Base-by-base conservation (phyloP, 2,329 filamentous ascomycete genomes). In the Rosellinia necatrix region DNA sequence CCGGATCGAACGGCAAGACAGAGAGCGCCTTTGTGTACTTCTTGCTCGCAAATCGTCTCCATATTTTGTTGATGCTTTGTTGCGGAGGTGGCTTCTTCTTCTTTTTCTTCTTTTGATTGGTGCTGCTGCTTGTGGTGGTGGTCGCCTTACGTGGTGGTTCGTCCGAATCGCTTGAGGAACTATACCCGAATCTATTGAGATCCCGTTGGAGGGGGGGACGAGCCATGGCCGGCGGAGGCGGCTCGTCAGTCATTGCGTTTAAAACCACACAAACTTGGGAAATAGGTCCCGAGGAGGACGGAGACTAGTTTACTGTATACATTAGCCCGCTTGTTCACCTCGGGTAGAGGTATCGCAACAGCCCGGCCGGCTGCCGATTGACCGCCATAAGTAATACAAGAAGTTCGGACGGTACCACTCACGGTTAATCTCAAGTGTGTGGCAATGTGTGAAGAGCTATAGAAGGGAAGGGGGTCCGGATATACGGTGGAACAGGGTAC, bases 1-100 rank as follows among this genome's bases (percentile, higher is more conserved):
- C 84, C 13, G 85, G 78, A 51, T 87, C 83, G 68, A 86, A 86
- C 1, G 87, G 86, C 1, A 90, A 75, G 34, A 90, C 80, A 3
- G 82, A 78, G 30, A 87, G 81, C 3, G 86, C 85, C 71, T 86
- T 88, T 67, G 81, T 83, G 65, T 87, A 88, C 57, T 83, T 81
- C 64, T 82, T 79, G 12, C 78, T 79, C n/a, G 76, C 74, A 64
- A 86, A 86, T 21, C 76, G 78, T 66, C 80, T 80, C 87, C 87
- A 90, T 59, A 87, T 84, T 55, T 81, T 80, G 68, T 89, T 84
- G 69, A 90, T 87, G 57, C 79, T 80, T 65, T 84, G 79, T 68
- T 90, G 87, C 0, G 87, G 86, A 2, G 81, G 77, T 12, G 82
- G 76, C 60, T 81, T 78, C 65, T 79, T 76, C 73, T 81, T 82